Conservation (phyloP, 164 flowering plant genomes). For the Liriodendron chinense region DNA sequence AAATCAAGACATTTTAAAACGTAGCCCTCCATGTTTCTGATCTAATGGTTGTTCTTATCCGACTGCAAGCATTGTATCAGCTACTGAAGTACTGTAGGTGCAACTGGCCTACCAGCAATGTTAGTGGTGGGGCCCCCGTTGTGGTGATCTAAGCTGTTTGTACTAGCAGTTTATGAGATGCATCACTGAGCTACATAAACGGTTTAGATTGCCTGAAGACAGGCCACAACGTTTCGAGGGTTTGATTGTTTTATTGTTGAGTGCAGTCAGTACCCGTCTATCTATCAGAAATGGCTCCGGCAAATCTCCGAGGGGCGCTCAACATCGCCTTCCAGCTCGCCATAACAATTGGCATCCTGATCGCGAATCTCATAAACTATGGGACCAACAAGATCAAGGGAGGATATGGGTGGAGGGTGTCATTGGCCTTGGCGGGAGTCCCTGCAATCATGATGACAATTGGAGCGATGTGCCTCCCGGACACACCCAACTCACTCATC, state of each 20-base stretch:
- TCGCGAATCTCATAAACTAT: constrained; percentile 20
- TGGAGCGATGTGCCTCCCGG: constrained; percentile 20
- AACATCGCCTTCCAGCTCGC: constrained; percentile 22
- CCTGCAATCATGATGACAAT: constrained; percentile 22
- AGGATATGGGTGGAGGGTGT: constrained; percentile 18
- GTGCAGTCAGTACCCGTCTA: constrained; percentile 24
- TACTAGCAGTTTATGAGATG: too few species aligned
- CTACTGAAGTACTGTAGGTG: too few species aligned
- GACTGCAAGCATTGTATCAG: too few species aligned
- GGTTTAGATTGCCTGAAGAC: too few species aligned
- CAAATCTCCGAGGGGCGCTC: constrained; percentile 17
- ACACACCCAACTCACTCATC: constrained; percentile 27
- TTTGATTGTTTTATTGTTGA: neutral
- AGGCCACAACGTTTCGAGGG: too few species aligned
- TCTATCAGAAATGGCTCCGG: constrained; percentile 23
- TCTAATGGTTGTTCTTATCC: too few species aligned
- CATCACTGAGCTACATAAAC: too few species aligned
- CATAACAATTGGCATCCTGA: constrained; percentile 19
- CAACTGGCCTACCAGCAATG: too few species aligned
- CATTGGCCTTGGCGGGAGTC: constrained; percentile 15
- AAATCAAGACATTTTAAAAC: neutral
- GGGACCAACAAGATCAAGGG: constrained; percentile 18
- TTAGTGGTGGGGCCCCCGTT: too few species aligned
- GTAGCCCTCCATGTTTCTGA: neutral
- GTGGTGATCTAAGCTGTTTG: too few species aligned